Evolutionary conservation across 306 rosid genomes (phyloP).

Genomic region (Quercus suber): DNA sequence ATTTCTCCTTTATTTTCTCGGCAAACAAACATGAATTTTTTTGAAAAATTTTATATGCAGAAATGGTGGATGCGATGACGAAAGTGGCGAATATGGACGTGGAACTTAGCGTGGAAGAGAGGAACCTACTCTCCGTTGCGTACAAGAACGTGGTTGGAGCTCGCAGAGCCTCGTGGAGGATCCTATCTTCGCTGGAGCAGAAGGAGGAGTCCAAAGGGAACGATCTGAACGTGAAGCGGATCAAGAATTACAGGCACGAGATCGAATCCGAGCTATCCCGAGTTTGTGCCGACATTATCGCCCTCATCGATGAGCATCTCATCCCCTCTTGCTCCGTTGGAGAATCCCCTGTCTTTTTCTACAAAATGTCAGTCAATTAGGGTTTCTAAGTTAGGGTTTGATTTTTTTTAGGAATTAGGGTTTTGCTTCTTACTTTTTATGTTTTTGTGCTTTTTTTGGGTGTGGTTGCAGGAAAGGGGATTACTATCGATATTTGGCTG

Average conservation of each 20-base stretch:
- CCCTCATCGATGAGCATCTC: conserved; percentile 54
- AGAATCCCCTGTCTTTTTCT: conserved; percentile 50
- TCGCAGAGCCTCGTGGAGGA: conserved; percentile 68
- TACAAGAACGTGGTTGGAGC: conserved; percentile 59
- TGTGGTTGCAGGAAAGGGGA: conserved; percentile 54
- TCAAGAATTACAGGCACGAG: conserved; percentile 47
- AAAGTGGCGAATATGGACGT: conserved; percentile 56
- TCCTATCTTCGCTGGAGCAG: conserved; percentile 54
- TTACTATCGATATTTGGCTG: conserved; percentile 53
- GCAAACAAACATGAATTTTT: background rate
- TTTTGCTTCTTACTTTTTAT: background rate
- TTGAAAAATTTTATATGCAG: conserved; percentile 6
- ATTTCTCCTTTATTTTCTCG: background rate
- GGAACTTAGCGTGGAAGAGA: conserved; percentile 55
- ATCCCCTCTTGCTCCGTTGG: conserved; percentile 38
- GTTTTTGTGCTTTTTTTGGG: background rate
- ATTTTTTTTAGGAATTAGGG: background rate
- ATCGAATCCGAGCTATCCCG: conserved; percentile 50
- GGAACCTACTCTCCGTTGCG: conserved; percentile 57
- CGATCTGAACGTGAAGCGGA: conserved; percentile 43
- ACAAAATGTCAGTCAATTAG: conserved; percentile 38
- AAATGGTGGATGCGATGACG: conserved; percentile 68
- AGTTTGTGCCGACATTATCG: conserved; percentile 52
- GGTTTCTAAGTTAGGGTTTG: background rate
- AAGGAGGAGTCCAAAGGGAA: conserved; percentile 55